Base-by-base conservation (phyloP, 352 stramenopile species). In the Pythium apleroticum region DNA sequence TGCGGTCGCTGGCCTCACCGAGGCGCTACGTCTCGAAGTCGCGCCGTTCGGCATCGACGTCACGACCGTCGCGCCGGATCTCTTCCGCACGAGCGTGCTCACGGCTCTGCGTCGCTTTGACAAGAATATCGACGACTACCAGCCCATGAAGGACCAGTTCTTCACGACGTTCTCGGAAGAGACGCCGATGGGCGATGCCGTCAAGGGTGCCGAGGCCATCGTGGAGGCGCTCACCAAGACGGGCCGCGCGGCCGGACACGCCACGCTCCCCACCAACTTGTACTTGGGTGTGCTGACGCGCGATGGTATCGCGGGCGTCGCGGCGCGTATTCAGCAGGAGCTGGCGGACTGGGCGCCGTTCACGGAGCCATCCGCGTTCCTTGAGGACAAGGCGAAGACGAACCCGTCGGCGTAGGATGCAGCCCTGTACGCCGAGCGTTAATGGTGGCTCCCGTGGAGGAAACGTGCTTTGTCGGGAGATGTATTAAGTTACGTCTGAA, bases 171-270 rank as follows among this genome's bases (percentile, higher is more conserved):
- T 60, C 53, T 52, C 41, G 54, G 33, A 67, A 9, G 52, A 41
- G 15, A 35, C 35, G 17, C 52, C 65, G 46, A 20, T 48, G 12
- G 65, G 65, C 22, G 59, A 71, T 27, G 43, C 65, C 8, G 45
- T 24, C 43, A 53, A 53, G 46, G 46, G 46, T 19, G 46, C 46
- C 7, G 1, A 56, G 14, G 24, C 57, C 14, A 55, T 68, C 15
- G 60, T 68, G 4, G 65, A 71, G 12, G 65, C 65, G 24, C 60
- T 71, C 19, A 68, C 65, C 15, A 67, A 71, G 45, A 64, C 52
- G 0, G 59, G 65, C 12, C 45, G 65, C 3, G 67, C 59, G 12
- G 65, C 19, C 12, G 59, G 59, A 1, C 55, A 52, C 25, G 35
- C 54, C 19, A 20, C 35, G 6, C 49, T 70, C 7, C 56, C 63